Evolutionary conservation across 495 filamentous ascomycete species (phyloP).

Genomic region (Hyaloscypha hepaticicola): DNA sequence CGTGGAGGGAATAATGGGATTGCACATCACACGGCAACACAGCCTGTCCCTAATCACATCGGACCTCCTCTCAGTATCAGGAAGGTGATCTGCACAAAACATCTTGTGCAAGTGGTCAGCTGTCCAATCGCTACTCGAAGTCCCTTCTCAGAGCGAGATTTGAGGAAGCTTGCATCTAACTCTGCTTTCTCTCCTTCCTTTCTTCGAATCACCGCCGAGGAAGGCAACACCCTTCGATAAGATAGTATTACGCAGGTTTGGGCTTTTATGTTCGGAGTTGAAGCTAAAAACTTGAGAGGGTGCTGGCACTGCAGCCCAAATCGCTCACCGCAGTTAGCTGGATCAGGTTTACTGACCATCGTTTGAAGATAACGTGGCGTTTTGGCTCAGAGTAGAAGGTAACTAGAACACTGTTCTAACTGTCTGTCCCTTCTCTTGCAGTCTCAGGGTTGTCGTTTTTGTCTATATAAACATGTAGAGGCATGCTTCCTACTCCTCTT

Average conservation of each 20-base stretch:
- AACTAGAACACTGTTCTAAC: background rate
- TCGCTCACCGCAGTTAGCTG: background rate
- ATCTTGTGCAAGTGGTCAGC: background rate
- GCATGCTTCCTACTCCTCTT: background rate
- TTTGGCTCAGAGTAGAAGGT: background rate
- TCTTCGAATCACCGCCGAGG: slow-evolving; percentile 4
- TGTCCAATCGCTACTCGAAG: background rate
- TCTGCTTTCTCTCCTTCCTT: slow-evolving; percentile 6
- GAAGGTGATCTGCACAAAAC: slow-evolving; percentile 3
- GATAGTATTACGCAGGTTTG: background rate
- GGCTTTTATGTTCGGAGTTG: background rate
- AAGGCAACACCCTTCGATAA: background rate
- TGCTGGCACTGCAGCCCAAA: background rate
- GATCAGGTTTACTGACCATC: background rate
- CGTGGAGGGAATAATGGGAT: background rate
- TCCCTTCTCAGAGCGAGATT: background rate
- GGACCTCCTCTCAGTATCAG: background rate
- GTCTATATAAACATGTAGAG: background rate
- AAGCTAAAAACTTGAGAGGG: background rate
- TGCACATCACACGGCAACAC: too few species aligned
- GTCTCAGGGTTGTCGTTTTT: background rate
- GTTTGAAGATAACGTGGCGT: background rate
- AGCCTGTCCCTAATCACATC: background rate
- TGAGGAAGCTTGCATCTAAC: background rate
- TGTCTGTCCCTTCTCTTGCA: background rate